Evolutionary conservation across 257 asterid species (phyloP).

Genomic region (Nicotiana otophora): DNA sequence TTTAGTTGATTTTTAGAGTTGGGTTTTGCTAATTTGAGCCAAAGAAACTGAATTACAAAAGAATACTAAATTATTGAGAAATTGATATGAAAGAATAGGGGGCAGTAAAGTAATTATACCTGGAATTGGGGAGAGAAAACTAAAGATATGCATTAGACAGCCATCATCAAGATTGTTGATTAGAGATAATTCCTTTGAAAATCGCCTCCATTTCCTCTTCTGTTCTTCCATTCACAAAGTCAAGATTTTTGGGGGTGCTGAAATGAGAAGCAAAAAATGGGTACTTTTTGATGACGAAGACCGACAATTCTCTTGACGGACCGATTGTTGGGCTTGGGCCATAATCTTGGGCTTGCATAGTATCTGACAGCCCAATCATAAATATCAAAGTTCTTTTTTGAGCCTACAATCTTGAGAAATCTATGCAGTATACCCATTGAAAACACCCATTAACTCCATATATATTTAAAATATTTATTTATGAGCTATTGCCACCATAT

Average conservation of each 20-base stretch:
- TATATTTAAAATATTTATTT: too few species aligned
- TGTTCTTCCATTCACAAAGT: neutral
- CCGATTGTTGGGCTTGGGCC: neutral
- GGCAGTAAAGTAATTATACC: constrained; percentile 29
- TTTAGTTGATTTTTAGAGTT: neutral
- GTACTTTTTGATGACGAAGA: neutral
- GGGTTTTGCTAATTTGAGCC: neutral
- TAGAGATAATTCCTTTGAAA: neutral
- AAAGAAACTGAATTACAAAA: neutral
- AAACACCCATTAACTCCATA: too few species aligned
- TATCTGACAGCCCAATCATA: neutral
- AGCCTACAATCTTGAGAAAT: too few species aligned
- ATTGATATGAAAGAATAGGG: neutral
- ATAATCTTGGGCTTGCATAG: neutral
- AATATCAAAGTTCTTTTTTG: neutral
- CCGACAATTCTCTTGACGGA: neutral
- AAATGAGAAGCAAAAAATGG: neutral
- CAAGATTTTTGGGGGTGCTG: neutral
- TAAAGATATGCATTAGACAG: constrained; percentile 87
- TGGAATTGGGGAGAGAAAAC: constrained; percentile 90
- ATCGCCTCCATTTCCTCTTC: neutral
- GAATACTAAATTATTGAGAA: neutral
- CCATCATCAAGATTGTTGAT: constrained; percentile 86
- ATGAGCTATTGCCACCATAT: too few species aligned
- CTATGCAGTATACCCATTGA: too few species aligned